Conservation (phyloP, 176 grass and related monocot genomes). For the Rhipidocladum racemiflorum region DNA sequence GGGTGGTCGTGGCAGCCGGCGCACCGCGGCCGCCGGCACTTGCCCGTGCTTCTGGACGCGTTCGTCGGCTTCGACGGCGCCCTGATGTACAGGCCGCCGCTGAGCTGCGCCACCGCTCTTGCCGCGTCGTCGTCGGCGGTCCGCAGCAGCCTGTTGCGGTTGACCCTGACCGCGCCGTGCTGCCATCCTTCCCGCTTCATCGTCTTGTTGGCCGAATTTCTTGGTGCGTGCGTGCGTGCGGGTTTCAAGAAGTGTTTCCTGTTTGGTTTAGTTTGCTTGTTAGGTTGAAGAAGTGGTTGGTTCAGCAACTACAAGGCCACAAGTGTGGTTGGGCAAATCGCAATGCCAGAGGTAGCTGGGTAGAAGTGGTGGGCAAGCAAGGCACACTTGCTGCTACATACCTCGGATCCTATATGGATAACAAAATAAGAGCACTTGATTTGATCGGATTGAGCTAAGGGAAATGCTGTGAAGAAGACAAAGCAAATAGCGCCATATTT, state of each 20-base stretch:
- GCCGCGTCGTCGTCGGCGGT: not conserved
- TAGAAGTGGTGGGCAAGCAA: constrained; percentile 39
- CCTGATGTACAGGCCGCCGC: not conserved
- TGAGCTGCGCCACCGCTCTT: not conserved
- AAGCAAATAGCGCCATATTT: not conserved
- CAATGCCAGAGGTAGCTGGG: not conserved
- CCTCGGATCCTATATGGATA: not conserved
- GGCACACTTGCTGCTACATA: not conserved
- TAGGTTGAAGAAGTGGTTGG: constrained; percentile 23
- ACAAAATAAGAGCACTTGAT: not conserved
- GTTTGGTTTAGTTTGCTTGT: constrained; percentile 2
- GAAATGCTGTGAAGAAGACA: not conserved
- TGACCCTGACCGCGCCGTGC: constrained; percentile 52
- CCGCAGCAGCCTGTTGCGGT: constrained; percentile 33
- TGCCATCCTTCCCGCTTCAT: constrained; percentile 94
- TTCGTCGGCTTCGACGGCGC: constrained; percentile 43
- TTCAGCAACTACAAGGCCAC: not conserved
- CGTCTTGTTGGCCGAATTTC: not conserved
- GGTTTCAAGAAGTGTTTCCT: not conserved
- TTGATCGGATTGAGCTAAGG: not conserved
- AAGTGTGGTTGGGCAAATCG: constrained; percentile 39
- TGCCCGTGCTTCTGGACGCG: constrained; percentile 46
- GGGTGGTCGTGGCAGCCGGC: constrained; percentile 63
- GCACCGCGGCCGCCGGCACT: constrained; percentile 58
- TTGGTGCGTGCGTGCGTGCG: not conserved